A percentile compares a stretch with the other conserved stretches of the same genome.
Evolutionary conservation across 2,329 filamentous ascomycete species (phyloP).

Genomic region (Westerdykella aurantiaca): DNA sequence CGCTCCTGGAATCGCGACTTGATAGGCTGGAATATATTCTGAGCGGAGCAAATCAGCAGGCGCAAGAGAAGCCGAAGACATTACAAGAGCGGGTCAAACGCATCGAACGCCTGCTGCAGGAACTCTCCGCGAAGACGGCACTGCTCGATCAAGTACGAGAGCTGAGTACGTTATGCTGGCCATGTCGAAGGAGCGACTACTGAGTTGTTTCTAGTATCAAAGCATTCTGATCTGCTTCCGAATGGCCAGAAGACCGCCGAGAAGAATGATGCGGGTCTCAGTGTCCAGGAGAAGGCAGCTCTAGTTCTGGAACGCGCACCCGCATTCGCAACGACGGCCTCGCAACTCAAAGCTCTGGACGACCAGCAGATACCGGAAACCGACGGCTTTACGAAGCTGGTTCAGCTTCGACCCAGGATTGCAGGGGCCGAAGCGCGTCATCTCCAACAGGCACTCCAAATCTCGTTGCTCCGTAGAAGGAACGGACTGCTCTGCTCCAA

Average conservation of each 20-base stretch:
- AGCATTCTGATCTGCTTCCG: conserved; percentile 38
- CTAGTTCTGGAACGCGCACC: conserved; percentile 43
- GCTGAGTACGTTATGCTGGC: conserved; percentile 23
- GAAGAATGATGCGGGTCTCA: conserved; percentile 16
- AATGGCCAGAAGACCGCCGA: conserved; percentile 2
- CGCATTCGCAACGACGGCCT: conserved; percentile 38
- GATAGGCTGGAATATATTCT: conserved; percentile 42
- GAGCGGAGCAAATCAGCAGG: conserved; percentile 24
- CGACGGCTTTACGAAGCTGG: conserved; percentile 47
- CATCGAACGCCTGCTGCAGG: conserved; percentile 35
- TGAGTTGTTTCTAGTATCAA: conserved; percentile 31
- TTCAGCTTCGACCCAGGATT: conserved; percentile 57
- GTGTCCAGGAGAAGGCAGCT: conserved; percentile 23
- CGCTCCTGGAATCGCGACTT: conserved; percentile 42
- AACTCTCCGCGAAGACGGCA: conserved; percentile 37
- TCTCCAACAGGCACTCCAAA: conserved; percentile 54
- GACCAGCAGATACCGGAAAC: conserved; percentile 42
- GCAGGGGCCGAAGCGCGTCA: conserved; percentile 57
- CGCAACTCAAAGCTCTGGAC: conserved; percentile 41
- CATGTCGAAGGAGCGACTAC: conserved; percentile 6
- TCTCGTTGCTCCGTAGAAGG: conserved; percentile 57
- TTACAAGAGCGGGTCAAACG: conserved; percentile 33
- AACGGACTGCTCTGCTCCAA: conserved; percentile 51
- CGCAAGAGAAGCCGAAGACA: conserved; percentile 21
- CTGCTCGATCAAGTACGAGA: conserved; percentile 38